Evolutionary conservation across 2,329 filamentous ascomycete species (phyloP), one percentile per base, ranked within the genome.

Genomic region (Microdochium paspali): DNA sequence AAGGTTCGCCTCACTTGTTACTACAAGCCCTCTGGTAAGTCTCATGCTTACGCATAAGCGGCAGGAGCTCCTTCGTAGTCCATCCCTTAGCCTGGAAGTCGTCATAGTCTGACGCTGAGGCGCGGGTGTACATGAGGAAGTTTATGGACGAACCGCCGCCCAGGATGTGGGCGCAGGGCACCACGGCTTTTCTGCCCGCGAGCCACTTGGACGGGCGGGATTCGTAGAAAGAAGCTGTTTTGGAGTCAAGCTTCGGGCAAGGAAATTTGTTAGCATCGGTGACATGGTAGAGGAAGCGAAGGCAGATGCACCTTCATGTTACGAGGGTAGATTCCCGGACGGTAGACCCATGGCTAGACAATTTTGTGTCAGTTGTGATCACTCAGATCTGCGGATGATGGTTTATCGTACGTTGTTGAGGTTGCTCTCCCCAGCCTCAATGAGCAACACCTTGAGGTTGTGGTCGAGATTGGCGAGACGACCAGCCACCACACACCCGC

Each of bases 61-160:
- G 85, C 4, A 89, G 66, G 4, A 89, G 74, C 51, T 89, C 84
- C 61, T 88, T 77, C 3, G 85, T 88, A 9, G 75, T 80, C 85
- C 85, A 89, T n/a, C 85, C 85, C 62, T 87, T 82, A 46, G 84
- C 79, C 58, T 88, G 82, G 66, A 87, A 90, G 65, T 88, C 85
- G 57, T 90, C 85, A 52, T 87, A 87, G 62, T 87, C 83, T 0
- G 81, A 85, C 6, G 80, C 81, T 1, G 80, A 85, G 21, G 82
- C 83, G 54, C 83, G 75, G 20, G 83, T 86, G 68, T 86, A 86
- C 81, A 85, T 86, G 80, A 88, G 84, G 57, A 88, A 88, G 65
- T 89, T 89, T 65, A 89, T 87, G 7, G 80, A 85, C 2, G 81
- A 85, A 10, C 83, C 83, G 23, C 83, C 84, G 10, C 85, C 85